Evolutionary conservation across 2,329 filamentous ascomycete genomes (phyloP).

Genomic region (Claviceps humidiphila): DNA sequence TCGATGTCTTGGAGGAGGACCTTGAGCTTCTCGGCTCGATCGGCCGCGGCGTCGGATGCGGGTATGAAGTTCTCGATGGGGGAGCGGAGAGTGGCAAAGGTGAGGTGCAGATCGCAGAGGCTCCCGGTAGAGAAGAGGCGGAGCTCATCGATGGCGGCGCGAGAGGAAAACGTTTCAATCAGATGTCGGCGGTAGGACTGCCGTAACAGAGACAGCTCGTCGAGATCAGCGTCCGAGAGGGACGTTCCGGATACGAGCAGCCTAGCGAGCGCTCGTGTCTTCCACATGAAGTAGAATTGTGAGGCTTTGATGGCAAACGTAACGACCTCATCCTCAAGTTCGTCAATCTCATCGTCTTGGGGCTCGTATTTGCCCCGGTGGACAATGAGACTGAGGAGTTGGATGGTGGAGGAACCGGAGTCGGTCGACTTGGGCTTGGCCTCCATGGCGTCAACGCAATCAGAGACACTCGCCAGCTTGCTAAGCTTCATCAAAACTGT

Average conservation of each 20-base stretch:
- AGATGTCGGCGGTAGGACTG: conserved; percentile 47
- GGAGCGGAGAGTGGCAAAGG: conserved; percentile 61
- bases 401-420: conserved; percentile 41
- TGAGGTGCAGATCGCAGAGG: conserved; percentile 68
- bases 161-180: conserved; percentile 54
- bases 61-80: conserved; percentile 28
- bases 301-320: conserved; percentile 62
- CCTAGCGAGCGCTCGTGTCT: conserved; percentile 48
- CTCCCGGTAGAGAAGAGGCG: conserved; percentile 62
- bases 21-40: conserved; percentile 19
- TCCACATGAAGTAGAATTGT: conserved; percentile 95
- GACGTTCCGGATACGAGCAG: conserved; percentile 40
- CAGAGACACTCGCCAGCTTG: conserved; percentile 66
- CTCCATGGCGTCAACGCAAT: conserved; percentile 66
- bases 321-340: conserved; percentile 67
- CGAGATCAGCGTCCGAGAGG: conserved; percentile 44
- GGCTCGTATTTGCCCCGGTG: conserved; percentile 60
- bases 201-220: conserved; percentile 42
- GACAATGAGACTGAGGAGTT: conserved; percentile 59
- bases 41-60: conserved; percentile 12
- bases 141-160: conserved; percentile 61
- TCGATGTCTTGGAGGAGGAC: conserved; percentile 55
- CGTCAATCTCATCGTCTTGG: conserved; percentile 56
- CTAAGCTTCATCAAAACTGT: conserved; percentile 68
- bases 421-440: conserved; percentile 35